These are phyloP conservation scores for Coemansia sp. DNA, from an alignment of 192 early-diverging fungal genomes.

Conservation along the genomic window DNA sequence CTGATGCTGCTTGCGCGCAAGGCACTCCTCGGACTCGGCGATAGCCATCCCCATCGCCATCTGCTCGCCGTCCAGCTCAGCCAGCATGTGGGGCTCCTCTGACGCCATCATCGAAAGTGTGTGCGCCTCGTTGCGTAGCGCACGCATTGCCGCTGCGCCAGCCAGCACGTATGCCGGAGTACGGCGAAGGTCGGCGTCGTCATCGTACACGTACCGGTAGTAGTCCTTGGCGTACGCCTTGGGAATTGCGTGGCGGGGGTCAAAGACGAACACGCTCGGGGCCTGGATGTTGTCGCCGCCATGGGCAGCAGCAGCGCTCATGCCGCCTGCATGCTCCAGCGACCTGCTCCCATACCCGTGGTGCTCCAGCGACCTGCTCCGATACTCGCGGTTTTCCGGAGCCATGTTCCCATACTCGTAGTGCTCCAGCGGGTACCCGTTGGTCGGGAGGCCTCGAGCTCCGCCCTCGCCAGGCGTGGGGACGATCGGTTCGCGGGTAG, in stretches of 20 bases:
- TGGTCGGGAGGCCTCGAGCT: not conserved
- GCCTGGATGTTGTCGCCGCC: not conserved
- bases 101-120: conserved; percentile 3
- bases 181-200: conserved; percentile 10
- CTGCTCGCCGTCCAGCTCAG: conserved; percentile 28
- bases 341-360: not conserved
- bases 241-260: conserved; percentile 25
- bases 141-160: conserved; percentile 40
- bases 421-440: not conserved
- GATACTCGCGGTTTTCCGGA: not conserved
- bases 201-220: conserved; percentile 26
- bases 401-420: too few species aligned
- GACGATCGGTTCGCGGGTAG: not conserved
- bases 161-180: conserved; percentile 26
- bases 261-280: conserved; percentile 1
- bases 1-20: conserved; percentile 31
- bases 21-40: conserved; percentile 25
- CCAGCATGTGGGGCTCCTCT: not conserved
- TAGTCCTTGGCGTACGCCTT: conserved; percentile 29
- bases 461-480: not conserved
- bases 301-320: not conserved
- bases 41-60: conserved; percentile 39
- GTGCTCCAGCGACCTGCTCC: not conserved
- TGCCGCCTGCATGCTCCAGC: not conserved
- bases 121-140: conserved; percentile 24